Base-by-base conservation (phyloP, 2,329 filamentous ascomycete species). In the Colletotrichum chrysophilum region DNA sequence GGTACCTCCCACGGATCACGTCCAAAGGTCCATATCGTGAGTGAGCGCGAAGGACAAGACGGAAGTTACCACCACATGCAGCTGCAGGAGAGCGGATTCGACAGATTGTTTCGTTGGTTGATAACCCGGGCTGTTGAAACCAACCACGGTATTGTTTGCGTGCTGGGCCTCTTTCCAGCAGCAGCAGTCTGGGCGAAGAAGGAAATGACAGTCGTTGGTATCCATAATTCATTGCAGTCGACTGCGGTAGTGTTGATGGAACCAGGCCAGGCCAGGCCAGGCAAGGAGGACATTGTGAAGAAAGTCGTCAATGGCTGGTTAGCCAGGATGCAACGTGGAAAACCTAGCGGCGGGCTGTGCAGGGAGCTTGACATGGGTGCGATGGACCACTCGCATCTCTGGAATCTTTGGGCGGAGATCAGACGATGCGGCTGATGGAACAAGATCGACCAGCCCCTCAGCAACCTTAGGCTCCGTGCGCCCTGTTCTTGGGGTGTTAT, bases 371-470 rank as follows among this genome's bases (percentile, higher is more conserved):
- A 64, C 73, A 66, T 18, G 70, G 70, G 38, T 73, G 21, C 60
- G 56, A 72, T 36, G 75, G 69, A 73, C 75, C 75, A 77, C 75
- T 77, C 75, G 75, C 75, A 77, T 77, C 73, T 73, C 21, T 76
- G 75, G 69, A 66, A 62, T 68, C n/a, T 60, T 52, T 66, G 73
- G 60, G 73, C 38, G 69, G 69, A 76, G 58, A 77, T 77, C 69
- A 76, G 75, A 73, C 66, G 73, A 76, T 72, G 75, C 68, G 74
- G 74, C 74, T 76, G 73, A 76, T 74, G 75, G 75, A 76, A 76
- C 65, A 67, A 77, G 64, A 76, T 77, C 75, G 74, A 62, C 75
- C 52, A 65, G 58, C 60, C 70, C 64, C 67, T 70, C 65, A 66
- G 34, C 48, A 21, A 55, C 55, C 38, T 58, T 34, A n/a, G 36